Conservation (phyloP, 768 basidiomycete species). For the Amanita rubescens region DNA sequence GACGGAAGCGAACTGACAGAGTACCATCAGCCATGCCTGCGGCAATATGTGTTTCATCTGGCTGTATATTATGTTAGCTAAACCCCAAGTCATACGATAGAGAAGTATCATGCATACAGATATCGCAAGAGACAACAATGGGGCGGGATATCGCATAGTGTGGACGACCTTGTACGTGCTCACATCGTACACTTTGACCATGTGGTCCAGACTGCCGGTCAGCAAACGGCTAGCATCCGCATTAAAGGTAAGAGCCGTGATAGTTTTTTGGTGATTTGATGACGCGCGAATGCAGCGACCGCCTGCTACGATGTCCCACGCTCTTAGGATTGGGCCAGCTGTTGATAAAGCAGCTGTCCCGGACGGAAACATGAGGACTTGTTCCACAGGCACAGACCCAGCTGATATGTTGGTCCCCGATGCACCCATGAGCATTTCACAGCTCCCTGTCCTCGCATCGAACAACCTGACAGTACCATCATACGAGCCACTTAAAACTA, state of each 20-base stretch:
- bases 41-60: conserved; percentile 93
- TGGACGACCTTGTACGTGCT: conserved; percentile 92
- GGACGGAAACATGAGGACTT: conserved; percentile 89
- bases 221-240: conserved; percentile 69
- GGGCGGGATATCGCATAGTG: conserved; percentile 97
- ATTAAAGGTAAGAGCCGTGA: conserved; percentile 84
- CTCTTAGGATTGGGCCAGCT: conserved; percentile 85
- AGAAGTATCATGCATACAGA: conserved; percentile 52
- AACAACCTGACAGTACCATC: conserved; percentile 86
- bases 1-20: conserved; percentile 89
- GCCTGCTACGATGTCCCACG: conserved; percentile 93
- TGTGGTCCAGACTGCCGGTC: conserved; percentile 89
- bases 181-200: conserved; percentile 98
- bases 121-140: conserved; percentile 81
- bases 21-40: conserved; percentile 99
- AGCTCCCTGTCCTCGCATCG: conserved; percentile 76
- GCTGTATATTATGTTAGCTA: conserved; percentile 38
- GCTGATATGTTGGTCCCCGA: conserved; percentile 22
- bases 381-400: conserved; percentile 70
- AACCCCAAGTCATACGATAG: background rate
- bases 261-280: conserved; percentile 97
- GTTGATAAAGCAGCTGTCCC: conserved; percentile 79
- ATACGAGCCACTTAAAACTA: conserved; percentile 91
- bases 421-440: conserved; percentile 76
- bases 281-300: conserved; percentile 85